Evolutionary conservation across 75 land plant species (phyloP).

Genomic region (Isoetes taiwanensis): DNA sequence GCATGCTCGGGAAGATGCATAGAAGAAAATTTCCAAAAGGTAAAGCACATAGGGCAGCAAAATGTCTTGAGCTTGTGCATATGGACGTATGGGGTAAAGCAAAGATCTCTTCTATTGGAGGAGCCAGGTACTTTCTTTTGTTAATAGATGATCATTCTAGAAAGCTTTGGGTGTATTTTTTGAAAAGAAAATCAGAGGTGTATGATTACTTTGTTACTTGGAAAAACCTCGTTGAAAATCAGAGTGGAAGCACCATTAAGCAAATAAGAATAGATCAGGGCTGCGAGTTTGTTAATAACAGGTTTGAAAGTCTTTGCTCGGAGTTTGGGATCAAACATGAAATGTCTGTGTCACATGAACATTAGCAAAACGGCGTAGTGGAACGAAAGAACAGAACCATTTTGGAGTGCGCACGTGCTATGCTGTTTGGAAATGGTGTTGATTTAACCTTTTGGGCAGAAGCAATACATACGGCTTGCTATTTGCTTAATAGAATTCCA

Average conservation of each 20-base stretch:
- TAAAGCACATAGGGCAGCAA: too few relatives aligned
- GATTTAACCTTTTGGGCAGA: conserved; percentile 8
- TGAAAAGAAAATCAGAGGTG: not conserved
- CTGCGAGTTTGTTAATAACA: conserved; percentile 8
- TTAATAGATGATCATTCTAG: conserved; percentile 13
- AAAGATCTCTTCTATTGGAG: not conserved
- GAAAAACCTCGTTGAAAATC: conserved; percentile 7
- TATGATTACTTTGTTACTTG: not conserved
- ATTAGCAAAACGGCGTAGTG: not conserved
- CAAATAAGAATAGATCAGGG: conserved; percentile 11
- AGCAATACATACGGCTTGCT: too few relatives aligned
- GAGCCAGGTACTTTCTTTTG: conserved; percentile 12
- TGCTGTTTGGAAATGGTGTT: not conserved
- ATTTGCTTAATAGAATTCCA: too few relatives aligned
- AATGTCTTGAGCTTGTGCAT: conserved; percentile 13
- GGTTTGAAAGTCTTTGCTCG: conserved; percentile 1
- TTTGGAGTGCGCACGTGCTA: conserved; percentile 3
- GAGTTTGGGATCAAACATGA: conserved; percentile 8
- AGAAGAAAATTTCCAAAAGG: too few relatives aligned
- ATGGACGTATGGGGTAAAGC: conserved; percentile 13
- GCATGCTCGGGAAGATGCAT: too few relatives aligned
- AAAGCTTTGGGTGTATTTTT: not conserved
- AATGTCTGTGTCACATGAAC: too few relatives aligned
- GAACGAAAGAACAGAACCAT: conserved; percentile 24
- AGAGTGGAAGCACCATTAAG: not conserved